A percentile compares a stretch with the other conserved stretches of the same genome.
Conservation (phyloP, 2,329 filamentous ascomycete genomes). For the Neocatenulostroma microsporum region DNA sequence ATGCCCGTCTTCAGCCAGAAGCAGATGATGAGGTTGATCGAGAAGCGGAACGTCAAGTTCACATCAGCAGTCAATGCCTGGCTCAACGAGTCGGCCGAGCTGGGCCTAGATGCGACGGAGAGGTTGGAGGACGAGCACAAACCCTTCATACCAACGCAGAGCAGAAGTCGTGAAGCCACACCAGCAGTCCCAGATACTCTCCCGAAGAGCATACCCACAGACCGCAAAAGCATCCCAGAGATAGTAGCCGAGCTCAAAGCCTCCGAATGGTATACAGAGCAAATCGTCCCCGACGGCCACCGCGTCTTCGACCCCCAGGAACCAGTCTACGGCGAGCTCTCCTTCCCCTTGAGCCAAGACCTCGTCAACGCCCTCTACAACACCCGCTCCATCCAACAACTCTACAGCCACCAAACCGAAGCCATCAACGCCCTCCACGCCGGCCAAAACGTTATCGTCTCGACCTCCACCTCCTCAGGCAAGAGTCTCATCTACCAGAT, state of each 20-base stretch:
- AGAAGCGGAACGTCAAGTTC: constrained; percentile 82
- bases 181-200: constrained; percentile 43
- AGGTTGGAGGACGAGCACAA: constrained; percentile 54
- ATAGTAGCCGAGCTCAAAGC: constrained; percentile 79
- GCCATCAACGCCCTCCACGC: constrained; percentile 82
- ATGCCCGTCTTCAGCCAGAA: constrained; percentile 92
- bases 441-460: constrained; percentile 80
- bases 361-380: constrained; percentile 97
- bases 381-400: constrained; percentile 70
- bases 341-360: constrained; percentile 79
- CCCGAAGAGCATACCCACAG: constrained; percentile 66
- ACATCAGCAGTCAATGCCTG: constrained; percentile 67
- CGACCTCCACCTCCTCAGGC: constrained; percentile 91
- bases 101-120: constrained; percentile 59
- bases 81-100: constrained; percentile 61
- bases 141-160: constrained; percentile 55
- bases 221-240: constrained; percentile 71
- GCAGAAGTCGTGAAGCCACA: constrained; percentile 36
- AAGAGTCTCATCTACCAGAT: constrained; percentile 98
- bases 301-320: constrained; percentile 81
- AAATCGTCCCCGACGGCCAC: constrained; percentile 90
- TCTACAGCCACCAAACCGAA: constrained; percentile 89
- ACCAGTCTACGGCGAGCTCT: constrained; percentile 71
- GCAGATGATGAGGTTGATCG: constrained; percentile 81
- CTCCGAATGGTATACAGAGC: constrained; percentile 79